Evolutionary conservation across 2,329 filamentous ascomycete species (phyloP).

Genomic region (Dothistroma pini): DNA sequence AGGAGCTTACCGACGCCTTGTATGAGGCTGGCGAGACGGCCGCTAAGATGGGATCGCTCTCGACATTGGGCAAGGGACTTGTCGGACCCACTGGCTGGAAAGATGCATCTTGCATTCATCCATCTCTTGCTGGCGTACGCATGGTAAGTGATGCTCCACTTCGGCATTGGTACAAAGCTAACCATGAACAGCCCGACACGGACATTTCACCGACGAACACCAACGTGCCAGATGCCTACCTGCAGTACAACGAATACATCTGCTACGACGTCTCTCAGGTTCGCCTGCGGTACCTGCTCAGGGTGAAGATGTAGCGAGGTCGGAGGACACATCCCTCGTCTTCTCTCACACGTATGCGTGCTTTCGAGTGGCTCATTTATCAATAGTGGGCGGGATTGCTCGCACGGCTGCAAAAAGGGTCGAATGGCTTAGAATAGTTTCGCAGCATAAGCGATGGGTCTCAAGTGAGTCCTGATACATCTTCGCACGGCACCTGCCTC

Average conservation of each 20-base stretch:
- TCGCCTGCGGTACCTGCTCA: constrained; percentile 65
- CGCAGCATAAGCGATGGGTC: no score
- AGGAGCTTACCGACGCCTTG: constrained; percentile 55
- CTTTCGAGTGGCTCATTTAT: no score
- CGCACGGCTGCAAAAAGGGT: no score
- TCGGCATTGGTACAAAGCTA: background rate
- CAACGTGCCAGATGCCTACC: constrained; percentile 37
- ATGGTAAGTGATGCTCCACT: constrained; percentile 54
- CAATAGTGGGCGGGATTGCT: no score
- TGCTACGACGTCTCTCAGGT: constrained; percentile 67
- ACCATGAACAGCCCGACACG: constrained; percentile 23
- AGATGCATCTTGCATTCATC: constrained; percentile 65
- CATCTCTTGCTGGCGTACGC: constrained; percentile 61
- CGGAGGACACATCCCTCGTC: background rate
- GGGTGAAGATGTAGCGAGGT: constrained; percentile 46
- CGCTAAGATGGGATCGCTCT: constrained; percentile 55
- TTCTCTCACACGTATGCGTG: no score
- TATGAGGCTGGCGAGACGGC: constrained; percentile 64
- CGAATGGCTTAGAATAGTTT: no score
- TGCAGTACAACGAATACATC: constrained; percentile 73
- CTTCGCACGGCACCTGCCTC: no score
- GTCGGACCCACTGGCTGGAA: constrained; percentile 68
- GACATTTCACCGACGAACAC: constrained; percentile 15
- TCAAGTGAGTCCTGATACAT: no score
- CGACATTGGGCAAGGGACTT: constrained; percentile 67